These are phyloP conservation scores for Lasiodiplodia sp. DNA, from an alignment of 2,329 filamentous ascomycete genomes.

Conservation along the genomic window DNA sequence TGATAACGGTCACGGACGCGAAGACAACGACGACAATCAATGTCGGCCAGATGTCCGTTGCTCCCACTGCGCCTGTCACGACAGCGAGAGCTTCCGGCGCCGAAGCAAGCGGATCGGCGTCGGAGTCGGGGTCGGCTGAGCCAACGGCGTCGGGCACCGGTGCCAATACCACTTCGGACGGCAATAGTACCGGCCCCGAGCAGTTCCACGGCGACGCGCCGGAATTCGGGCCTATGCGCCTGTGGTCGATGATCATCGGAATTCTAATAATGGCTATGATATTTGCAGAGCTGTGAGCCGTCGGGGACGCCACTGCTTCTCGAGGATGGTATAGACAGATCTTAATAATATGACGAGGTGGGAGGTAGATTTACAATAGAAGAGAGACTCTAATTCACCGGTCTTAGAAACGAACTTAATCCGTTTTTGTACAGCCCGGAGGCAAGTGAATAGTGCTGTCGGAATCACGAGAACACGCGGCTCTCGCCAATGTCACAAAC, in stretches of 20 bases:
- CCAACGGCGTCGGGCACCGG: constrained; percentile 2
- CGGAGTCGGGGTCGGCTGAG: background rate
- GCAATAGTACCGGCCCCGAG: constrained; percentile 1
- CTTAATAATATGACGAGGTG: background rate
- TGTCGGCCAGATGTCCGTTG: background rate
- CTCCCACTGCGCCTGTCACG: background rate
- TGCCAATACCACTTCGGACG: background rate
- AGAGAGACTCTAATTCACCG: background rate
- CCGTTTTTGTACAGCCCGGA: background rate
- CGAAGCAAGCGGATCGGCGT: background rate
- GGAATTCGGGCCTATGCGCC: constrained; percentile 22
- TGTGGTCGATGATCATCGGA: constrained; percentile 21
- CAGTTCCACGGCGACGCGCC: constrained; percentile 18
- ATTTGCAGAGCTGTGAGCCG: constrained; percentile 31
- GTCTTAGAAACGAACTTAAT: background rate
- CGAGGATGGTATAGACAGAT: background rate
- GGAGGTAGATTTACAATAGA: background rate
- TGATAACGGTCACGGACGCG: constrained; percentile 6
- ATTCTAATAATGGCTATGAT: constrained; percentile 25
- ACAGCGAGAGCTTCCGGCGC: background rate
- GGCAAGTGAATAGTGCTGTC: background rate
- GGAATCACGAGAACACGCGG: constrained; percentile 64
- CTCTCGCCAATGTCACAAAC: constrained; percentile 86
- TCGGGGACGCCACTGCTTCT: background rate
- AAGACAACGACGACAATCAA: background rate